A percentile compares a stretch with the other conserved stretches of the same genome.
These are phyloP conservation scores for Neltuma alba DNA, from an alignment of 306 rosid genomes.

Conservation along the genomic window DNA sequence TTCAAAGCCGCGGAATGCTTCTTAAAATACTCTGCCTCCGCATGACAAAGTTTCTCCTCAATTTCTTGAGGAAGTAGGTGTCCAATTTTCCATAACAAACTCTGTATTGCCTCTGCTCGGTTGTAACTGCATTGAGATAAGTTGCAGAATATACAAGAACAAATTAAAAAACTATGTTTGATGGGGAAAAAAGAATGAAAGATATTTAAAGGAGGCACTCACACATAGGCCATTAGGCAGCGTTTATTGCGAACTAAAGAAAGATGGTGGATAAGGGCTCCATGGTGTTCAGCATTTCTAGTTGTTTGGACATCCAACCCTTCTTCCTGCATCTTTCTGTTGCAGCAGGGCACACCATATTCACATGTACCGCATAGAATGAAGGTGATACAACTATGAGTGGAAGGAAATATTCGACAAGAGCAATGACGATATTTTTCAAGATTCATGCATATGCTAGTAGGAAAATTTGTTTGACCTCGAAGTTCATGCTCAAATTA, in stretches of 20 bases:
- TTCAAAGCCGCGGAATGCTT: conserved; percentile 69
- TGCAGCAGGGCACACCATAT: not conserved
- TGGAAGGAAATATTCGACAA: not conserved
- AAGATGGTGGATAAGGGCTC: conserved; percentile 88
- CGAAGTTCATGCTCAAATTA: not conserved
- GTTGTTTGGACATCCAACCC: conserved; percentile 81
- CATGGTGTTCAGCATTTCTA: conserved; percentile 81
- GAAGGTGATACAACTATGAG: not conserved
- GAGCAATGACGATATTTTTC: not conserved
- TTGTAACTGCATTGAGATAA: conserved; percentile 55
- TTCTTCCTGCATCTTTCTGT: conserved; percentile 85
- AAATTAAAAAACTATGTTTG: conserved; percentile 2
- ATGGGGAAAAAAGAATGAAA: conserved; percentile 14
- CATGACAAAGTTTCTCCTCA: conserved; percentile 71
- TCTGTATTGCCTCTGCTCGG: conserved; percentile 67
- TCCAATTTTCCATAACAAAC: conserved; percentile 85
- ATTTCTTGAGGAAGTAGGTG: conserved; percentile 71
- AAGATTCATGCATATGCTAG: not conserved
- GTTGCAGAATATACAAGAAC: conserved; percentile 18
- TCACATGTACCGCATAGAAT: not conserved
- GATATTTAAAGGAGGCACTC: conserved; percentile 35
- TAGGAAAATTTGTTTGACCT: not conserved
- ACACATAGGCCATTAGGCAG: conserved; percentile 83
- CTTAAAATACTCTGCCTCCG: conserved; percentile 76
- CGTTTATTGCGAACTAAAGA: conserved; percentile 88